Evolutionary conservation across 73 alveolate genomes (phyloP).

Genomic region (Paramecium primaurelia): DNA sequence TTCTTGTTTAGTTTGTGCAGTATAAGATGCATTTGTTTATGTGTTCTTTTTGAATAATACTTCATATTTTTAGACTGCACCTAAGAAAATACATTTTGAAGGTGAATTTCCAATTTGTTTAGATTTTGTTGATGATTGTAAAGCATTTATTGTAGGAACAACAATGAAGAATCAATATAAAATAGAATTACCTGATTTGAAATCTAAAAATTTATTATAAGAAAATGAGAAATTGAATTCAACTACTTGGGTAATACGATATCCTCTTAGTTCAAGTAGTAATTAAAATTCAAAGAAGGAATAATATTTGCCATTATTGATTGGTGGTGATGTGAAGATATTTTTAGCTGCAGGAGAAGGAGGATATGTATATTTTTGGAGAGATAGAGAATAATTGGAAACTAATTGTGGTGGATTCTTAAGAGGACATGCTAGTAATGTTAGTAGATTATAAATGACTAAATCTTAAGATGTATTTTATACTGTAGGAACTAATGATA

Average conservation of each 20-base stretch:
- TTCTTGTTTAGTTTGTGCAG: slow-evolving; percentile 50
- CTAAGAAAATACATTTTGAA: slow-evolving; percentile 55
- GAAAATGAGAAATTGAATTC: slow-evolving; percentile 62
- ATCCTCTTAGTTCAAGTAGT: slow-evolving; percentile 41
- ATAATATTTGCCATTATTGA: slow-evolving; percentile 30
- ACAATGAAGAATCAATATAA: slow-evolving; percentile 36
- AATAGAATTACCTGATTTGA: slow-evolving; percentile 57
- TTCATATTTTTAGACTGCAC: slow-evolving; percentile 52
- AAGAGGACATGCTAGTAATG: slow-evolving; percentile 77
- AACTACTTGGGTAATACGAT: slow-evolving; percentile 54
- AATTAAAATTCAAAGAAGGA: slow-evolving; percentile 22
- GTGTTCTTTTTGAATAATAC: slow-evolving; percentile 48
- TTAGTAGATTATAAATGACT: slow-evolving; percentile 62
- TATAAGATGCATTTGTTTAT: slow-evolving; percentile 54
- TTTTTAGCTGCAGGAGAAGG: slow-evolving; percentile 83
- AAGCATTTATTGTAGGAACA: slow-evolving; percentile 53
- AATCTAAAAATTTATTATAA: slow-evolving; percentile 34
- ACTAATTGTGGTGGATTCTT: slow-evolving; percentile 71
- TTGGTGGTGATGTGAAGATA: slow-evolving; percentile 58
- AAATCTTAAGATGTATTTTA: slow-evolving; percentile 67
- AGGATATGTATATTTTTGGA: slow-evolving; percentile 75
- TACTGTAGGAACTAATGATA: slow-evolving; percentile 71
- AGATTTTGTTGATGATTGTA: slow-evolving; percentile 58
- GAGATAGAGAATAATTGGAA: slow-evolving; percentile 67
- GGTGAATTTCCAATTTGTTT: slow-evolving; percentile 53